Evolutionary conservation across 2,329 filamentous ascomycete species (phyloP), one percentile per base, ranked within the genome.

Genomic region (Botrytis byssoidea): DNA sequence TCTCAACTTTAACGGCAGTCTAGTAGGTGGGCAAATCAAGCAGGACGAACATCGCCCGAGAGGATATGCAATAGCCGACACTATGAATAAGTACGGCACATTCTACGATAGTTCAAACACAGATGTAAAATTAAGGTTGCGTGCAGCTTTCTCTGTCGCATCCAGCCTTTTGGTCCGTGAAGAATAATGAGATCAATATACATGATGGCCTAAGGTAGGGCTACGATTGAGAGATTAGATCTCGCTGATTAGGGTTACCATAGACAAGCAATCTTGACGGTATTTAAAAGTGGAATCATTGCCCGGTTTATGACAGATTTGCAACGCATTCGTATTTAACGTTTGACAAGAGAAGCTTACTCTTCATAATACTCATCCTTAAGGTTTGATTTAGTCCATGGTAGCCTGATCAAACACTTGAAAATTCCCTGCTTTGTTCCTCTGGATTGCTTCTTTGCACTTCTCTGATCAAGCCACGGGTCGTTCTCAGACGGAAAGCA

Each of bases 321-420:
- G 73, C 77, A 78, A 76, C 74, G 76, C 77, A 77, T 75, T 65
- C 75, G 75, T 74, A 68, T 70, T 76, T 74, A 71, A 74, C 72
- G 73, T 78, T 79, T 80, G 75, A 78, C 74, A 77, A 65, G 48
- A 72, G 32, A 72, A 42, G 37, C 55, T n/a, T 44, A 48, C 46
- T 55, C 8, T 68, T 55, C 35, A 72, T 68, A 42, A 42, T 16
- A 57, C 73, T 69, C 75, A 57, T 72, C 60, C 48, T 40, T 69
- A 35, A 66, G 55, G 75, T 71, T 72, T 74, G 35, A 69, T 29
- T 25, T 32, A 37, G 20, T 32, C 40, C 25, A 51, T 48, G 42
- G 48, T 75, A 74, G 67, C 48, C 65, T 70, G 32, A 61, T 60
- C 48, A 32, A 72, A 60, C 63, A 46, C 63, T 57, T 20, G 25